Evolutionary conservation across 108 stramenopile genomes (phyloP).

Genomic region (Cyclotella baltica): DNA sequence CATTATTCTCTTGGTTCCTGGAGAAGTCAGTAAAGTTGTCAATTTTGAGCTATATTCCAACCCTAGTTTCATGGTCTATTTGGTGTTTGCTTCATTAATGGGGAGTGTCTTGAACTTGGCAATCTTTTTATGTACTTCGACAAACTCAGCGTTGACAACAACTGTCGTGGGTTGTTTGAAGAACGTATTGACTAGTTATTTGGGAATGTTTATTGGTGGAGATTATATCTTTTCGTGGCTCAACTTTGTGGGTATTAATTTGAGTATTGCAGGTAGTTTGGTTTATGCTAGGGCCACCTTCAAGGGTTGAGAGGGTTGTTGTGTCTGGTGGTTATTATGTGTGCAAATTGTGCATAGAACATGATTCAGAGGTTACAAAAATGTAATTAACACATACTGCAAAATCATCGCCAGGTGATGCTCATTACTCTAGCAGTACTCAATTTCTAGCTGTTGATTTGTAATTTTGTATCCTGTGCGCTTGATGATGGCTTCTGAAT

Average conservation of each 20-base stretch:
- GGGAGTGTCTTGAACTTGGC: slow-evolving; percentile 73
- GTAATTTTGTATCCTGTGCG: too few relatives aligned
- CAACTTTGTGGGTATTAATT: slow-evolving; percentile 55
- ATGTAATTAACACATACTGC: too few relatives aligned
- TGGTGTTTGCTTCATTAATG: slow-evolving; percentile 44
- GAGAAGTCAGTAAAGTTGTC: slow-evolving; percentile 24
- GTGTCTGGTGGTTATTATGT: too few relatives aligned
- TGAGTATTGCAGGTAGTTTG: slow-evolving; percentile 49
- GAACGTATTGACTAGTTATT: slow-evolving; percentile 57
- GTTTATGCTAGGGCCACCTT: slow-evolving; percentile 57
- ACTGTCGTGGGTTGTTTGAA: slow-evolving; percentile 69
- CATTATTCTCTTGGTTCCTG: slow-evolving; percentile 29
- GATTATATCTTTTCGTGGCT: slow-evolving; percentile 56
- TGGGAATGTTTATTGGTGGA: slow-evolving; percentile 59
- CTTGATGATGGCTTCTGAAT: too few relatives aligned
- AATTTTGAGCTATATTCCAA: slow-evolving; percentile 32
- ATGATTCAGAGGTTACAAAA: too few relatives aligned
- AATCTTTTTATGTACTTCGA: slow-evolving; percentile 72
- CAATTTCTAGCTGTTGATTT: too few relatives aligned
- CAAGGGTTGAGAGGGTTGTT: too few relatives aligned
- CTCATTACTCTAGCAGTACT: too few relatives aligned
- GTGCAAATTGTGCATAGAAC: too few relatives aligned
- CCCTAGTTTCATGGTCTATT: slow-evolving; percentile 35
- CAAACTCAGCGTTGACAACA: slow-evolving; percentile 75
- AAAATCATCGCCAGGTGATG: too few relatives aligned